Evolutionary conservation across 1,284 basidiomycete genomes (phyloP).

Genomic region (Marasmius sp.): DNA sequence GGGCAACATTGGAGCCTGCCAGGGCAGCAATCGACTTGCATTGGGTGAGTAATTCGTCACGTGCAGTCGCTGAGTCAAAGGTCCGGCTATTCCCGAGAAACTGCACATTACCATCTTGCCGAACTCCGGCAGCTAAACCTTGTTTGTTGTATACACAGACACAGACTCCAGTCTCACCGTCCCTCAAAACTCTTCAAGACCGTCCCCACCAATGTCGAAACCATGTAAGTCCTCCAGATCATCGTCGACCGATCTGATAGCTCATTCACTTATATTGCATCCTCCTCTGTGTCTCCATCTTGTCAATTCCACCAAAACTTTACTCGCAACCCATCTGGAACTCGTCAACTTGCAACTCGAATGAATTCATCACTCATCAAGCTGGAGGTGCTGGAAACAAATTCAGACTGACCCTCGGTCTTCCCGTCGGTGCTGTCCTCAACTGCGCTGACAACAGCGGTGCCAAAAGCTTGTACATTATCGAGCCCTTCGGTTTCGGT

Average conservation of each 20-base stretch:
- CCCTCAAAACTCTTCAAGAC: slow-evolving; percentile 1
- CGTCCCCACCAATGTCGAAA: slow-evolving; percentile 1
- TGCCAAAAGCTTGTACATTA: slow-evolving; percentile 93
- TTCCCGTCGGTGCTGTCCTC: slow-evolving; percentile 97
- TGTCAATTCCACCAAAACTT: background rate
- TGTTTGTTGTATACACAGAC: too few relatives aligned
- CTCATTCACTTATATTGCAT: background rate
- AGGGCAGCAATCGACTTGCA: too few relatives aligned
- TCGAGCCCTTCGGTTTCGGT: slow-evolving; percentile 92
- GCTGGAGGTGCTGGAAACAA: slow-evolving; percentile 78
- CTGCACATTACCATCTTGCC: too few relatives aligned
- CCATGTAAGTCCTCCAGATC: background rate
- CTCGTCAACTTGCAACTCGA: background rate
- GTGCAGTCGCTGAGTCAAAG: too few relatives aligned
- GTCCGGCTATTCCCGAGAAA: too few relatives aligned
- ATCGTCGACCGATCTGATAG: background rate
- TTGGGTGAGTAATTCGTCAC: too few relatives aligned
- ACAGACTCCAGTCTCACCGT: too few relatives aligned
- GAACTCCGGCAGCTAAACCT: too few relatives aligned
- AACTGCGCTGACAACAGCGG: slow-evolving; percentile 99
- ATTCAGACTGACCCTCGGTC: slow-evolving; percentile 96
- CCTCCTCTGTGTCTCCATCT: background rate
- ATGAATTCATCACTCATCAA: background rate
- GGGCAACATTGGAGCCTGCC: too few relatives aligned
- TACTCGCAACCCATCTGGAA: background rate